Conservation (phyloP, 1,284 basidiomycete species). For the Ganoderma leucocontextum region DNA sequence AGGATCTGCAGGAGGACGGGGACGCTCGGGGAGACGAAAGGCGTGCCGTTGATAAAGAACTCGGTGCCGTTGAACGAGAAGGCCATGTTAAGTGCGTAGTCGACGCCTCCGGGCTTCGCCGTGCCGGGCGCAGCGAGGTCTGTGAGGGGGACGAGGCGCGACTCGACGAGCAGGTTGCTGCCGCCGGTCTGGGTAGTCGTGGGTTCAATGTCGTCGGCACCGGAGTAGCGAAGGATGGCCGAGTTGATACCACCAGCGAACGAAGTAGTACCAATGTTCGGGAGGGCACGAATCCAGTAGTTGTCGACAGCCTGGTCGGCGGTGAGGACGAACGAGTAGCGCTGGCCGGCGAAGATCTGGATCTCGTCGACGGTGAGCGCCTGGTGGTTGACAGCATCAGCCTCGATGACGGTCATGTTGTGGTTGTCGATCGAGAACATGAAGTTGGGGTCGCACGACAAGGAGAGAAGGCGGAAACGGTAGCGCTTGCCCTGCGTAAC, state of each 20-base stretch:
- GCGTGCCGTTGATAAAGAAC: constrained; percentile 38
- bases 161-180: constrained; percentile 39
- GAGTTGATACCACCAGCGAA: constrained; percentile 49
- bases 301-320: constrained; percentile 29
- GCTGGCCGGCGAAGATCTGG: constrained; percentile 47
- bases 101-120: constrained; percentile 37
- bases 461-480: constrained; percentile 58
- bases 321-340: constrained; percentile 46
- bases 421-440: constrained; percentile 48
- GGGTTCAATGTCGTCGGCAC: constrained; percentile 55
- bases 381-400: constrained; percentile 43
- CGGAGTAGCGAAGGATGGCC: constrained; percentile 36
- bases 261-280: constrained; percentile 41
- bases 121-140: constrained; percentile 38
- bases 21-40: constrained; percentile 38
- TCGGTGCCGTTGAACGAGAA: constrained; percentile 29
- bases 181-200: constrained; percentile 39
- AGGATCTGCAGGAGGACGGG: constrained; percentile 48
- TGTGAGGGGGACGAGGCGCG: constrained; percentile 34
- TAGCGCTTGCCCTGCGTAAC: constrained; percentile 48
- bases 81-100: constrained; percentile 38
- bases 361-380: constrained; percentile 43
- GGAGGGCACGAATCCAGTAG: constrained; percentile 36
- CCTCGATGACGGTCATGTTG: constrained; percentile 48
- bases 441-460: constrained; percentile 47